Evolutionary conservation across 2,329 filamentous ascomycete species (phyloP).

Genomic region (Ceratocystiopsis minuta): DNA sequence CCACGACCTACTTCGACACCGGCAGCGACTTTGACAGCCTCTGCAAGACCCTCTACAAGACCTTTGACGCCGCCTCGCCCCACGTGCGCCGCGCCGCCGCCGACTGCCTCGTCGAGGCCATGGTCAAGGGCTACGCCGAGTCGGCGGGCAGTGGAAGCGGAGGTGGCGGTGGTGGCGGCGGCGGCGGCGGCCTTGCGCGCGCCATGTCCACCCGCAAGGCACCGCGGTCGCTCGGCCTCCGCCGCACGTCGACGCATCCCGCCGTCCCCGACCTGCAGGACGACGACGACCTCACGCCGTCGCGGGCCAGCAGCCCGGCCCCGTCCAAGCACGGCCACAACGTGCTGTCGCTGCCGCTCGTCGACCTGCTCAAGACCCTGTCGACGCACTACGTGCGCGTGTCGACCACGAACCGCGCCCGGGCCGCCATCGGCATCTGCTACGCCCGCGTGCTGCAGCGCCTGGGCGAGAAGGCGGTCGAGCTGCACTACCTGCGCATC

Average conservation of each 20-base stretch:
- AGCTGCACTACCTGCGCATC: conserved; percentile 65
- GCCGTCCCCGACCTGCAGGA: conserved; percentile 30
- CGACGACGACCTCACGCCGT: conserved; percentile 46
- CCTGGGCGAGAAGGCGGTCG: conserved; percentile 66
- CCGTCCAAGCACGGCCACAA: conserved; percentile 52
- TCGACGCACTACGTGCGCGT: conserved; percentile 64
- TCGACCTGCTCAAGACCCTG: conserved; percentile 61
- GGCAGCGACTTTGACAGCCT: conserved; percentile 79
- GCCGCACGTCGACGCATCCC: conserved; percentile 36
- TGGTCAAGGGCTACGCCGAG: conserved; percentile 66
- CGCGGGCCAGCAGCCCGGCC: conserved; percentile 55
- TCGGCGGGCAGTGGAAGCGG: conserved; percentile 15
- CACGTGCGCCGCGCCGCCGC: conserved; percentile 73
- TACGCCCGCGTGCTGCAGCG: conserved; percentile 67
- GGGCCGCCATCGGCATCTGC: conserved; percentile 72
- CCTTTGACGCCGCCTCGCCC: conserved; percentile 59
- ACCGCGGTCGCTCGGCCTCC: conserved; percentile 39
- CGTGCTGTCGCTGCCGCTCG: conserved; percentile 49
- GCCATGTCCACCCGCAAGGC: conserved; percentile 46
- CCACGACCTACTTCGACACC: conserved; percentile 72
- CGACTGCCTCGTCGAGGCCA: conserved; percentile 63
- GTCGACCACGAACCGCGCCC: conserved; percentile 60
- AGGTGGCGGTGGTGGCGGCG: background rate
- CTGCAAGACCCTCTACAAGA: conserved; percentile 67
- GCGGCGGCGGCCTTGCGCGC: conserved; percentile 12